Evolutionary conservation across 1,284 basidiomycete genomes (phyloP), one percentile per base, ranked within the genome.

Genomic region (Ganoderma lucidum): DNA sequence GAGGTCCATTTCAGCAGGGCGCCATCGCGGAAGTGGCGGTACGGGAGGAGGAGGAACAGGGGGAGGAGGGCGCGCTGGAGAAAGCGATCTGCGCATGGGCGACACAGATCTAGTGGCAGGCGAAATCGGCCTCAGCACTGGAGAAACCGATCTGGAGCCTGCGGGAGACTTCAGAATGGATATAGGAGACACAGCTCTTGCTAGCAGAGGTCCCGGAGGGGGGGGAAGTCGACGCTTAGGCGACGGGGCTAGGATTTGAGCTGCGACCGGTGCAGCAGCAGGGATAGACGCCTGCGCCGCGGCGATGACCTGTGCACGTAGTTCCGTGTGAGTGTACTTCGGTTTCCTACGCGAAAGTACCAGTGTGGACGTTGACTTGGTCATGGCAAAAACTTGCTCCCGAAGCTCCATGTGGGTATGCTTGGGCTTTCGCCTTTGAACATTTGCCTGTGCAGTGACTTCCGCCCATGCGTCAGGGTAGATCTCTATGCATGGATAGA

Each of bases 401-500:
- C 67, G 65, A 28, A 75, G 66, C 32, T 76, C 72, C 48, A 69
- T 63, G 55, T 77, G 76, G 14, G 72, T 74, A 63, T 65, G 66
- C 44, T 53, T 75, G n/a, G 75, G 73, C 6, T 63, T 63, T 51
- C 62, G 44, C 42, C 55, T 56, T 30, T 37, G 69, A 28, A 53
- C 39, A 15, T 15, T 59, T 6, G 12, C 30, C 19, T 14, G 19
- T 23, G 58, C 19, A 15, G 32, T 2, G 15, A n/a, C 32, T 23
- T 28, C 23, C 28, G 65, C 3, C 60, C 73, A 73, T 56, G 53
- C 64, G 1, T 77, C 62, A 30, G 86, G 85, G 63, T 87, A 87
- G 19, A 85, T 73, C 39, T 82, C 78, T 41, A 85, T 79, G 75
- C 80, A 61, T 41, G 85, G 84, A 72, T 87, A 87, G 2, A 63